Conservation (phyloP, 2,329 filamentous ascomycete species). For the Coniochaeta sp. region DNA sequence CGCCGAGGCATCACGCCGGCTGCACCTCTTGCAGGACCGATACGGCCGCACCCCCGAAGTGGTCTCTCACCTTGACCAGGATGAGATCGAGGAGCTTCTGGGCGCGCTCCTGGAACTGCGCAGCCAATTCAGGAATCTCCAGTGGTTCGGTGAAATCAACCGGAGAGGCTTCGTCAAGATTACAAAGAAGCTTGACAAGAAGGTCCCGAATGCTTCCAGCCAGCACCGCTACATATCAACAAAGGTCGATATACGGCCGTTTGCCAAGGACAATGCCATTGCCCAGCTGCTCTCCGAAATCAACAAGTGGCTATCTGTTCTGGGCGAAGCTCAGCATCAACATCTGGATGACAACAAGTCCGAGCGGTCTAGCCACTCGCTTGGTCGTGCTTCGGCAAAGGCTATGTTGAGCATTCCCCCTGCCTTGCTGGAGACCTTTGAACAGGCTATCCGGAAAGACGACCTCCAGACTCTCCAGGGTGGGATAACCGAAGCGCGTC, state of each 20-base stretch:
- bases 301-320: constrained; percentile 83
- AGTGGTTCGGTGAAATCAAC: constrained; percentile 98
- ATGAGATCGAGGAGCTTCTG: constrained; percentile 88
- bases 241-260: constrained; percentile 82
- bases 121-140: constrained; percentile 79
- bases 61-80: constrained; percentile 64
- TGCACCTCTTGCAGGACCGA: constrained; percentile 80
- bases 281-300: constrained; percentile 51
- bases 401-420: constrained; percentile 66
- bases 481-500: constrained; percentile 50
- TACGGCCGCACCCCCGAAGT: constrained; percentile 71
- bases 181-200: constrained; percentile 98
- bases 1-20: constrained; percentile 71
- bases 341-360: constrained; percentile 69
- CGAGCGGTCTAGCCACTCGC: constrained; percentile 65
- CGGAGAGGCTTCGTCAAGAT: constrained; percentile 94
- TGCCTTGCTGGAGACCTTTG: constrained; percentile 61
- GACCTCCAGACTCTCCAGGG: constrained; percentile 50
- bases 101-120: constrained; percentile 84
- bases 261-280: constrained; percentile 64
- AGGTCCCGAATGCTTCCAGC: constrained; percentile 66
- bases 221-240: constrained; percentile 83
- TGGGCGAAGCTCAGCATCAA: constrained; percentile 72
- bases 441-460: constrained; percentile 65
- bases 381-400: constrained; percentile 71